These are phyloP conservation scores for Larix kaempferi DNA, from an alignment of 75 land plant genomes.

Conservation along the genomic window DNA sequence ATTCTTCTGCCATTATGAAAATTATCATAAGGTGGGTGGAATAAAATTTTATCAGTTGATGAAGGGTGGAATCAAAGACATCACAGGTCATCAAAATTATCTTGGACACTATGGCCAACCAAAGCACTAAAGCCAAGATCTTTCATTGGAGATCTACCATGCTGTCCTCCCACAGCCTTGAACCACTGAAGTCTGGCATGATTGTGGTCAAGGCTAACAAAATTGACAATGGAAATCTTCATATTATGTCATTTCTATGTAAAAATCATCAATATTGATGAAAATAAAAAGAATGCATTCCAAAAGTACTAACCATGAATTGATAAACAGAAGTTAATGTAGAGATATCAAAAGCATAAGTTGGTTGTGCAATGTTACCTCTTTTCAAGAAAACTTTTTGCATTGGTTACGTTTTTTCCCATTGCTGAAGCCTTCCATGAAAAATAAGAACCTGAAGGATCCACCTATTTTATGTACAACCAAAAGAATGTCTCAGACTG, in stretches of 20 bases:
- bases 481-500: neutral
- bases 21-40: neutral
- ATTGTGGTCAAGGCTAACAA: neutral
- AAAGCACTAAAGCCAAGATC: too few species aligned
- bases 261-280: neutral
- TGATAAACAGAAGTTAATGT: neutral
- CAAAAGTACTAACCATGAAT: neutral
- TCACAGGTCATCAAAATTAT: too few species aligned
- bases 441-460: conserved; percentile 99
- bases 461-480: conserved; percentile 60
- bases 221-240: neutral
- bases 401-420: conserved; percentile 99
- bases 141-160: neutral
- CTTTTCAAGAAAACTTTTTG: conserved; percentile 97
- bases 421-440: conserved; percentile 99
- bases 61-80: neutral
- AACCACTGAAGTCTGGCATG: neutral
- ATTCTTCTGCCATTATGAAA: neutral
- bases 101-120: too few species aligned
- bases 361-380: conserved; percentile 44
- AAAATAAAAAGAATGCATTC: neutral
- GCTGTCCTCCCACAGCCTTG: neutral
- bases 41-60: neutral
- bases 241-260: neutral
- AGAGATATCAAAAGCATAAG: neutral